phyloP scores from a whole-genome alignment of 352 stramenopile species.

The Phytophthora hybrid region DNA sequence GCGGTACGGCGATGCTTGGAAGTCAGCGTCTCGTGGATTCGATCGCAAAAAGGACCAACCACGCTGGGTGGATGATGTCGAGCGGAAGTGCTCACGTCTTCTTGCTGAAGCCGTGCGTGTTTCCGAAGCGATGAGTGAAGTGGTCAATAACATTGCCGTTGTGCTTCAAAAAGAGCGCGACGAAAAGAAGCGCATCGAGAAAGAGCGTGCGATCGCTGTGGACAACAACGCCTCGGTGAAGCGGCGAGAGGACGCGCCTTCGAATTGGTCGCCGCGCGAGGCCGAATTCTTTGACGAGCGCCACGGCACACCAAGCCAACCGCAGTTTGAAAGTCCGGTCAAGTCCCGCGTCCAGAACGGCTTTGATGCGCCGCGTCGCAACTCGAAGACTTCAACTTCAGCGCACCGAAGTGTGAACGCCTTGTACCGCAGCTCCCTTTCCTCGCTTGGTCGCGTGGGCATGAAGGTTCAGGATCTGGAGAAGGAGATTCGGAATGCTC shows the following conservation, averaged over 20 bases:
- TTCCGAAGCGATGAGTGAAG: conserved; percentile 61
- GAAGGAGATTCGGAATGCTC: conserved; percentile 57
- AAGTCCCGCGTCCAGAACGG: conserved; percentile 41
- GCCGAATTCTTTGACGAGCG: conserved; percentile 28
- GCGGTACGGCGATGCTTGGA: conserved; percentile 59
- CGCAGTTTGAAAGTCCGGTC: conserved; percentile 42
- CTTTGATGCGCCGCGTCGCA: conserved; percentile 23
- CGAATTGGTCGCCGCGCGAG: conserved; percentile 30
- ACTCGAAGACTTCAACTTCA: conserved; percentile 37
- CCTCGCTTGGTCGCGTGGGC: conserved; percentile 64
- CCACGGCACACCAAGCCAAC: conserved; percentile 25
- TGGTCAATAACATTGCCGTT: conserved; percentile 55
- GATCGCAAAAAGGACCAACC: conserved; percentile 44
- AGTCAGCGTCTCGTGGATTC: conserved; percentile 37
- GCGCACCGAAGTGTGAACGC: conserved; percentile 33
- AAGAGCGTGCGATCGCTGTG: conserved; percentile 34
- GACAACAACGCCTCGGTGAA: conserved; percentile 33
- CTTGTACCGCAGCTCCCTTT: conserved; percentile 60
- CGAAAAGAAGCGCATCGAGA: conserved; percentile 48
- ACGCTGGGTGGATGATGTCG: conserved; percentile 63
- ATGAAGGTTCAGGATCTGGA: conserved; percentile 78
- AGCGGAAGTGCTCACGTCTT: conserved; percentile 62
- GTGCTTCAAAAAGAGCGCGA: conserved; percentile 55
- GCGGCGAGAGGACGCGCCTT: conserved; percentile 28
- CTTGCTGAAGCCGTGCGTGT: conserved; percentile 65